A percentile compares a stretch with the other conserved stretches of the same genome.
These are phyloP conservation scores for Austroboletus novae-zelandiae DNA, from an alignment of 1,284 basidiomycete species.

Conservation along the genomic window DNA sequence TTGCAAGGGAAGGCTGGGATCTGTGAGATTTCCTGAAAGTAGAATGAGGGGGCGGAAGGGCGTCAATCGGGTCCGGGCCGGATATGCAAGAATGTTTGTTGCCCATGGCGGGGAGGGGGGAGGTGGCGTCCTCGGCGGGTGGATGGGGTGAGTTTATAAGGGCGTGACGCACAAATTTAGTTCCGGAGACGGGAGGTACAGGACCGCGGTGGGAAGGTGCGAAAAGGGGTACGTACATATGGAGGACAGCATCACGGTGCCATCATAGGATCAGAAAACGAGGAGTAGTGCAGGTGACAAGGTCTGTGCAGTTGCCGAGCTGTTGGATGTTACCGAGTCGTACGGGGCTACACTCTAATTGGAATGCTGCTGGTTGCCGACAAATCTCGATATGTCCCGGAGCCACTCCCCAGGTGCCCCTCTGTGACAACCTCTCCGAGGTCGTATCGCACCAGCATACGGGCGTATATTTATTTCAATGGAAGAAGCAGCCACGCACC, in stretches of 20 bases:
- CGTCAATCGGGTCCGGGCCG: conserved; percentile 16
- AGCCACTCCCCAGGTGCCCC: too few species aligned
- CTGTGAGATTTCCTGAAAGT: conserved; percentile 35
- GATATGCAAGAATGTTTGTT: conserved; percentile 37
- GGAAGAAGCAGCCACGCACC: too few species aligned
- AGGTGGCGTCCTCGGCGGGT: neutral
- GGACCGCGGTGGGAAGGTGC: neutral
- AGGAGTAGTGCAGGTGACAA: too few species aligned
- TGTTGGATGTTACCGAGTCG: too few species aligned
- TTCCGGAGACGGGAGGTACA: neutral
- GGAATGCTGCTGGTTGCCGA: too few species aligned
- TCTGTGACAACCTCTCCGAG: too few species aligned
- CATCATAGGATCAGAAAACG: too few species aligned
- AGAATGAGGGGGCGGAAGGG: conserved; percentile 36
- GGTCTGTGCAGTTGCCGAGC: too few species aligned
- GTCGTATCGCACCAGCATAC: too few species aligned
- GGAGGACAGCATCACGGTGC: neutral
- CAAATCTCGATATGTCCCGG: too few species aligned
- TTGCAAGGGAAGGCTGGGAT: conserved; percentile 35
- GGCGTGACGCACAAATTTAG: neutral
- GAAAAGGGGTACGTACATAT: conserved; percentile 2
- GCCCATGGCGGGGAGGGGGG: conserved; percentile 35
- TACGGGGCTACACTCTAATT: too few species aligned
- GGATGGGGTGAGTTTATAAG: conserved; percentile 21
- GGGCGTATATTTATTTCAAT: too few species aligned